A percentile compares a stretch with the other conserved stretches of the same genome.
phyloP scores from a whole-genome alignment of 78 protist species.

The Cavenderia fasciculata region DNA sequence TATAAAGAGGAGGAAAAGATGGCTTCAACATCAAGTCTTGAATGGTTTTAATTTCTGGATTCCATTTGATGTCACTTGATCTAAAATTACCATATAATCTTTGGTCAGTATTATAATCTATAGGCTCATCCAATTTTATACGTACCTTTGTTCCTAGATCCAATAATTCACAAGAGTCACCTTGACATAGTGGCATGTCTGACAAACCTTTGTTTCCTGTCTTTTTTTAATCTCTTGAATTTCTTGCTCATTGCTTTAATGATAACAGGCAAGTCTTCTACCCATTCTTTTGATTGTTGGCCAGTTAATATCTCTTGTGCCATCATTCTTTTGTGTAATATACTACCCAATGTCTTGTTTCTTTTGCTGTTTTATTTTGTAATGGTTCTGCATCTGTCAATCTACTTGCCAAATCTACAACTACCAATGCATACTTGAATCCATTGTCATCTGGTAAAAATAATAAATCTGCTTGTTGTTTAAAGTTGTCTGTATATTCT shows the following conservation, averaged over 20 bases:
- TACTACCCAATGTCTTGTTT: too few species aligned
- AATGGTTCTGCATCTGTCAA: not conserved
- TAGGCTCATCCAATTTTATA: not conserved
- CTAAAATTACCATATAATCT: not conserved
- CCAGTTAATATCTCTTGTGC: not conserved
- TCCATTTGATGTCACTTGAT: not conserved
- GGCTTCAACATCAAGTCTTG: not conserved
- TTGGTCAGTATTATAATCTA: not conserved
- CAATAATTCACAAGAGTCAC: not conserved
- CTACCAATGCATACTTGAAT: not conserved
- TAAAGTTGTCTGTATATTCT: not conserved
- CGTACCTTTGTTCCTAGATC: not conserved
- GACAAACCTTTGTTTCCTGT: not conserved
- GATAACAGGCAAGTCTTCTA: not conserved
- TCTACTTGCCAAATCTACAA: not conserved
- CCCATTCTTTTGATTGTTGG: not conserved
- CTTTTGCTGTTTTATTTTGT: too few species aligned
- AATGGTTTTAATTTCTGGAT: slow-evolving; percentile 1
- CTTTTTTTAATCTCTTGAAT: not conserved
- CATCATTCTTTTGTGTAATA: not conserved
- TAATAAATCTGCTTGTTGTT: not conserved
- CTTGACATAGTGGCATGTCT: not conserved
- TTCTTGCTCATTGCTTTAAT: not conserved
- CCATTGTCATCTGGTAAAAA: not conserved
- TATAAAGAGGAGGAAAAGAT: not conserved